Conservation (phyloP, 2,329 filamentous ascomycete genomes). For the Tolypocladium nubicola region DNA sequence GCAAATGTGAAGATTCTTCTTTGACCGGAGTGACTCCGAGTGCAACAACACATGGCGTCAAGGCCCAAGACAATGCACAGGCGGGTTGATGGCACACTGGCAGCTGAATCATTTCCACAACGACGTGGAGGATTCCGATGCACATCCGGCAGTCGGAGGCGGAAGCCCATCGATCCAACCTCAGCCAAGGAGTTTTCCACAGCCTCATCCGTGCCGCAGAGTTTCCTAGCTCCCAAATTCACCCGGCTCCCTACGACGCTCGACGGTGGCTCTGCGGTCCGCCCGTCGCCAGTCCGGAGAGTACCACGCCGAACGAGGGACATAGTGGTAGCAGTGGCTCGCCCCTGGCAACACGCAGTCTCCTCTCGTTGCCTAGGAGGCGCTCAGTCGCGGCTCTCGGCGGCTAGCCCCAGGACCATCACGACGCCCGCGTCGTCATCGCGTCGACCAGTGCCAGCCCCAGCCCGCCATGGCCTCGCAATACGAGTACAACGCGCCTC, state of each 20-base stretch:
- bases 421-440: not conserved
- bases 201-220: too few species aligned
- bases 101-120: too few species aligned
- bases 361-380: not conserved
- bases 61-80: too few species aligned
- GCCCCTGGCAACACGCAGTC: not conserved
- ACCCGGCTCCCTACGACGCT: not conserved
- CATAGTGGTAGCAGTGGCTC: not conserved
- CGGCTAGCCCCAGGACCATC: not conserved
- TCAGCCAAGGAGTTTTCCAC: not conserved
- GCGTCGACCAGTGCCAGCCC: not conserved
- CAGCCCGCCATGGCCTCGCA: not conserved
- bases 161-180: not conserved
- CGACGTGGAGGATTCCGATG: too few species aligned
- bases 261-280: not conserved
- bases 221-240: not conserved
- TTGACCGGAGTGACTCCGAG: too few species aligned
- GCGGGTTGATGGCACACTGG: too few species aligned
- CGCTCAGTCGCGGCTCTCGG: not conserved
- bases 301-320: not conserved
- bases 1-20: too few species aligned
- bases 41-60: too few species aligned
- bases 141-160: too few species aligned
- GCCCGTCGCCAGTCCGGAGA: not conserved
- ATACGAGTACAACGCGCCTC: not conserved